Conservation (phyloP, 2,329 filamentous ascomycete species). For the Alternaria tenuissima region DNA sequence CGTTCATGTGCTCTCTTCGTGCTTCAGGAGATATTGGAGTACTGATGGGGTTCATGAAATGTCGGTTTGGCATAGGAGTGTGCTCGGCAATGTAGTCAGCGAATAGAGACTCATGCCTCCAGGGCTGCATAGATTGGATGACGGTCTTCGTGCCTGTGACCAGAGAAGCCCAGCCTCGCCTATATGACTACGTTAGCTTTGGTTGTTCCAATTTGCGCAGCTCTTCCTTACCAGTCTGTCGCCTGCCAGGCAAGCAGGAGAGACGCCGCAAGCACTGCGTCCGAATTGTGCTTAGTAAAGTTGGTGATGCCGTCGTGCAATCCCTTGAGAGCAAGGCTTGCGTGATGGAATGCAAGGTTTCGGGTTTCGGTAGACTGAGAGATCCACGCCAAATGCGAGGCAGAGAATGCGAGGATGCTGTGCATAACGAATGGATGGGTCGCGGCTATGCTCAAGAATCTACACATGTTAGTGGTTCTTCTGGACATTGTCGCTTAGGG, state of each 20-base stretch:
- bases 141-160: slow-evolving; percentile 93
- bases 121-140: slow-evolving; percentile 87
- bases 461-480: slow-evolving; percentile 52
- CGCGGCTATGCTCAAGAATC: slow-evolving; percentile 82
- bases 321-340: slow-evolving; percentile 83
- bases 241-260: slow-evolving; percentile 95
- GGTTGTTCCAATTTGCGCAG: not conserved
- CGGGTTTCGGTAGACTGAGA: slow-evolving; percentile 85
- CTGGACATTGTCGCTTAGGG: slow-evolving; percentile 18
- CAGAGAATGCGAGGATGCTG: slow-evolving; percentile 90
- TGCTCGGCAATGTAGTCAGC: slow-evolving; percentile 82
- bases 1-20: slow-evolving; percentile 64
- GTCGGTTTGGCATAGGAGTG: slow-evolving; percentile 53
- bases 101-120: slow-evolving; percentile 90
- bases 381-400: slow-evolving; percentile 89
- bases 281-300: slow-evolving; percentile 86
- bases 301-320: slow-evolving; percentile 85
- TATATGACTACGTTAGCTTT: slow-evolving; percentile 49
- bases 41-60: slow-evolving; percentile 69
- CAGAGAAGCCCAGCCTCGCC: slow-evolving; percentile 90
- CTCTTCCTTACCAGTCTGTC: slow-evolving; percentile 82
- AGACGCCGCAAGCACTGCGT: slow-evolving; percentile 90
- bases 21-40: slow-evolving; percentile 66
- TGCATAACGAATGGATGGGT: slow-evolving; percentile 92
- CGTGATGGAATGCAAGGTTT: slow-evolving; percentile 89